Evolutionary conservation across 2,329 filamentous ascomycete species (phyloP), one percentile per base, ranked within the genome.

Genomic region (Pezicula radicicola): DNA sequence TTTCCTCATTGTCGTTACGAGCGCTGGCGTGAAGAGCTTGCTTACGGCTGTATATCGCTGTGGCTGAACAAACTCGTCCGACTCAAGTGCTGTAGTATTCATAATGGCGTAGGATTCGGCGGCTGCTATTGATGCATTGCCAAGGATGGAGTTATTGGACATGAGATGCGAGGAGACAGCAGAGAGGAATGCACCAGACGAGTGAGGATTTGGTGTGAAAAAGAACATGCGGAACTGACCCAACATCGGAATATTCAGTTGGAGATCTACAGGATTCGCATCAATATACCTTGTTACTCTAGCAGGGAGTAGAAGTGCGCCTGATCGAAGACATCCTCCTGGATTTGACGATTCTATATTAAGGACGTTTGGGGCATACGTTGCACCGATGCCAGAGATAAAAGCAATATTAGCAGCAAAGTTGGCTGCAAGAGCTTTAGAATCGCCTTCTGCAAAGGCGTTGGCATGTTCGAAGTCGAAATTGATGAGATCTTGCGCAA

Each of bases 151-250:
- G 6, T 70, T 68, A 27, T 67, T 64, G 1, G 75, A 72, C 1
- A 75, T 73, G 46, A 88, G 74, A 9, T 77, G 71, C 25, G 75
- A 70, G 59, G 80, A 86, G 39, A 90, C 75, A 0, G 73, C 75
- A 6, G 79, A 72, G 21, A 91, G 72, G 68, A 89, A 89, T 1
- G 72, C 70, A 49, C 72, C 72, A 3, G 78, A 76, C 30, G 75
- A 67, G 50, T 76, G 73, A 2, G 89, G 74, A 60, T 89, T 77
- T 62, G 80, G 82, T 55, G 83, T 79, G 54, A 92, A 79, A 54
- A 91, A 77, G 66, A 88, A 91, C 43, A 91, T 79, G 46, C 86
- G 80, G 72, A 91, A 92, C 63, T 92, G 88, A 25, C 88, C 85
- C 6, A 91, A 73, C 68, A 90, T 80, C 1, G 88, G 88, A 42